Conservation (phyloP, 345 rosid genomes). For the Anastatica hierochuntica region DNA sequence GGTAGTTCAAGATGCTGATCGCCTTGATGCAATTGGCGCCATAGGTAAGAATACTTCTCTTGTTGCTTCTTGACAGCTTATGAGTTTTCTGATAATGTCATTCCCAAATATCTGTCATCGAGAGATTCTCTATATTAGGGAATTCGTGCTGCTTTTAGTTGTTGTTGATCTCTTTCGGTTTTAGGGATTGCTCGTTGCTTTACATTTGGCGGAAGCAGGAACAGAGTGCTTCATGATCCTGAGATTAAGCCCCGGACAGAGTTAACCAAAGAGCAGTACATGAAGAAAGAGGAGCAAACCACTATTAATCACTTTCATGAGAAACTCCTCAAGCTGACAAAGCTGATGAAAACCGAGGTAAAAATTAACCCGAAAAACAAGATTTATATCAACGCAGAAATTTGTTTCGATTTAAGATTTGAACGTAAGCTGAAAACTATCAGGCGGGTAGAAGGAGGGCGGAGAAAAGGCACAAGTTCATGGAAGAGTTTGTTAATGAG, state of each 20-base stretch:
- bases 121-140: too few species aligned
- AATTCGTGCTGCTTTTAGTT: background rate
- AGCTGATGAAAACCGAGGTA: conserved; percentile 74
- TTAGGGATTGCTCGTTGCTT: conserved; percentile 91
- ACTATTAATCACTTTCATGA: conserved; percentile 61
- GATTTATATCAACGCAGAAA: background rate
- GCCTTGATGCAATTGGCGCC: conserved; percentile 90
- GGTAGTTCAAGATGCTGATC: conserved; percentile 93
- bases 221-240: conserved; percentile 71
- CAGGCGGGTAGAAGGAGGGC: conserved; percentile 76
- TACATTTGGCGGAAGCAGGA: conserved; percentile 79
- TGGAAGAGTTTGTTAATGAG: conserved; percentile 56
- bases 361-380: background rate
- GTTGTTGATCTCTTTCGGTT: background rate
- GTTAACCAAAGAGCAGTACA: conserved; percentile 63
- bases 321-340: conserved; percentile 80
- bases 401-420: too few species aligned
- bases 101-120: too few species aligned
- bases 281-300: conserved; percentile 72
- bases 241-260: conserved; percentile 50
- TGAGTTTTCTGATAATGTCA: too few species aligned
- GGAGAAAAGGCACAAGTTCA: conserved; percentile 66
- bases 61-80: background rate
- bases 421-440: conserved; percentile 5
- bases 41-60: conserved; percentile 39